Evolutionary conservation across 148 eudicot species (phyloP), one percentile per base, ranked within the genome.

Genomic region (Dysphania ambrosioides): DNA sequence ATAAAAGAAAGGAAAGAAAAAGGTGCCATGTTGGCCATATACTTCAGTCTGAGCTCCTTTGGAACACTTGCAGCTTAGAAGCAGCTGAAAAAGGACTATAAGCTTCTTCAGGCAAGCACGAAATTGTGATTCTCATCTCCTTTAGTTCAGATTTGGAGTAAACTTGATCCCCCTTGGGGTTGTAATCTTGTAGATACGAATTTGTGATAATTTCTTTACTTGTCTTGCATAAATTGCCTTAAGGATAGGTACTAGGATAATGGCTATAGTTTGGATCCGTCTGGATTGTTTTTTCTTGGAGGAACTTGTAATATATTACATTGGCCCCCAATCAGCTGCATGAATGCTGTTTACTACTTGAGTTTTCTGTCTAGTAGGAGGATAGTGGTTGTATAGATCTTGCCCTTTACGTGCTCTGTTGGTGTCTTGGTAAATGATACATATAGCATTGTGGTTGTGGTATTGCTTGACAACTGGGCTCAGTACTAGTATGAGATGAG

Each of bases 1-100:
- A 70, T 70, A 79, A 69, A 79, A 55, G 42, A 68, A 15, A 15
- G 36, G 55, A 38, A 66, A 67, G 12, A 60, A 63, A 70, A 77
- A 21, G 23, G 31, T 30, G 51, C 31, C 66, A 4, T 70, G 49
- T 49, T 62, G 79, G 79, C 63, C 29, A 70, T 76, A 42, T 34
- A 42, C 75, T 70, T 57, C 21, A 70, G 79, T 77, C 69, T 67
- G 47, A 35, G 44, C 32, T 57, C 68, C 64, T 26, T 27, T 32
- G 11, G 16, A 21, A 44, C 61, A 73, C 71, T 23, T 67, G 24
- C 19, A 42, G 71, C 71, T 41, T 41, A 67, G 71, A 26, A 24
- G 71, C 71, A 26, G 42, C 71, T 67, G 29, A 21, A 6, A 13
- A n/a, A 35, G 21, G 53, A 68, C 42, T 42, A 40, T 72, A 4